A percentile compares a stretch with the other conserved stretches of the same genome.
Conservation (phyloP, 2,329 filamentous ascomycete genomes). For the Rachicladosporium sp. region DNA sequence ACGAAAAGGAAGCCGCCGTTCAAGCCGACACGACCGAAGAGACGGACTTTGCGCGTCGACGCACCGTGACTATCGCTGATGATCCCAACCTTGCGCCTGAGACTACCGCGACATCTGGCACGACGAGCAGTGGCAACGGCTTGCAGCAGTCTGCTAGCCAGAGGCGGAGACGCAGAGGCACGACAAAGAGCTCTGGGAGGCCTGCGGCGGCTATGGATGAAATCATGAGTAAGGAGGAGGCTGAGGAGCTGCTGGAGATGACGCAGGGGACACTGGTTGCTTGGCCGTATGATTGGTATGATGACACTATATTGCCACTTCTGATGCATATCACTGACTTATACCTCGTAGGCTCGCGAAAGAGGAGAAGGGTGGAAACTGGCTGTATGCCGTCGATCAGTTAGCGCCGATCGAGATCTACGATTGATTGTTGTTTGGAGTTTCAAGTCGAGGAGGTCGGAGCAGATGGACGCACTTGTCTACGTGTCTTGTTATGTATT, state of each 20-base stretch:
- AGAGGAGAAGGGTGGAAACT: constrained; percentile 87
- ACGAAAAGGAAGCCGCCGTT: constrained; percentile 16
- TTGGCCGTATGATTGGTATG: constrained; percentile 88
- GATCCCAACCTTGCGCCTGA: constrained; percentile 14
- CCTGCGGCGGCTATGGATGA: constrained; percentile 56
- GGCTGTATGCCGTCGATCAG: constrained; percentile 93
- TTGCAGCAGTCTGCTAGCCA: constrained; percentile 30
- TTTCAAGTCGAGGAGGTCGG: too few relatives aligned
- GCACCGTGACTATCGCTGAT: constrained; percentile 18
- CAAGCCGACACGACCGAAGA: constrained; percentile 3
- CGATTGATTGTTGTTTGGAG: constrained; percentile 10
- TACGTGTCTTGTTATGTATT: too few relatives aligned
- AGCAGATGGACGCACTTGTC: too few relatives aligned
- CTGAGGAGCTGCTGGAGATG: constrained; percentile 68
- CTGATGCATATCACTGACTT: too few relatives aligned
- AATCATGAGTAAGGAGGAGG: constrained; percentile 59
- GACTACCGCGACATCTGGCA: constrained; percentile 17
- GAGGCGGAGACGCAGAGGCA: constrained; percentile 53
- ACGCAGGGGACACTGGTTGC: constrained; percentile 80
- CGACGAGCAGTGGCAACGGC: constrained; percentile 4
- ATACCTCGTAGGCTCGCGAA: constrained; percentile 50
- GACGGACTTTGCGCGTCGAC: constrained; percentile 12
- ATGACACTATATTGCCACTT: too few relatives aligned
- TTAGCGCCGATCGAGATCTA: constrained; percentile 96
- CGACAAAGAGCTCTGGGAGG: constrained; percentile 55